Conservation (phyloP, 805 yeast species). For the Candida sphagnicola region DNA sequence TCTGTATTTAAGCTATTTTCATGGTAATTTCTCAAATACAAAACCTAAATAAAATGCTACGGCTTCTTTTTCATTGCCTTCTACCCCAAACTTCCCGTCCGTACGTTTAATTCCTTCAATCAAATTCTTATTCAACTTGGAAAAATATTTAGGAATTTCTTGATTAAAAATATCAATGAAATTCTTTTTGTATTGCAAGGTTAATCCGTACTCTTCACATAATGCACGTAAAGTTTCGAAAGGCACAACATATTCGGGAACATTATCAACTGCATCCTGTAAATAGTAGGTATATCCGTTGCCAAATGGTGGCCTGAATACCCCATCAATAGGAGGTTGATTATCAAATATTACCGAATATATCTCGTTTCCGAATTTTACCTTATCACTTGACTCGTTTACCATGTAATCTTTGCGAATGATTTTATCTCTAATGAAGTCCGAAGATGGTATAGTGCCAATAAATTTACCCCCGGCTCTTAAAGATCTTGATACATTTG, state of each 20-base stretch:
- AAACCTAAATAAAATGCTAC: slow-evolving; percentile 85
- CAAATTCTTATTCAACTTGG: slow-evolving; percentile 54
- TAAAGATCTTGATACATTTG: slow-evolving; percentile 72
- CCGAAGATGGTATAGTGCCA: slow-evolving; percentile 93
- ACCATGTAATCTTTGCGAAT: slow-evolving; percentile 45
- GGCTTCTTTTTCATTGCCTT: slow-evolving; percentile 85
- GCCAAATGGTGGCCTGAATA: slow-evolving; percentile 74
- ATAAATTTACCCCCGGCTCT: slow-evolving; percentile 82
- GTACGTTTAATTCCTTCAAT: slow-evolving; percentile 66
- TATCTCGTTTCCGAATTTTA: slow-evolving; percentile 79
- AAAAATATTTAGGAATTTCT: slow-evolving; percentile 67
- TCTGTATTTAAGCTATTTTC: slow-evolving; percentile 18
- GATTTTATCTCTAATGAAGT: slow-evolving; percentile 68
- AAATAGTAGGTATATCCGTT: slow-evolving; percentile 77
- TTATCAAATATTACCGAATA: slow-evolving; percentile 80
- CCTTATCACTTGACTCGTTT: slow-evolving; percentile 23
- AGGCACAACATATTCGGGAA: slow-evolving; percentile 96
- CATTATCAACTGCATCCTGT: slow-evolving; percentile 92
- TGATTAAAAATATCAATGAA: slow-evolving; percentile 79
- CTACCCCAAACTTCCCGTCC: slow-evolving; percentile 83
- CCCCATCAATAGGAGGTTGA: slow-evolving; percentile 71
- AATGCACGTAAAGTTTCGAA: slow-evolving; percentile 80
- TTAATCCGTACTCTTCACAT: slow-evolving; percentile 80
- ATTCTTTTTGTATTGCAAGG: slow-evolving; percentile 65
- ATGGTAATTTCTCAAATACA: slow-evolving; percentile 61